A percentile compares a stretch with the other conserved stretches of the same genome.
Evolutionary conservation across 2,329 filamentous ascomycete genomes (phyloP).

Genomic region (Scedosporium minutisporum): DNA sequence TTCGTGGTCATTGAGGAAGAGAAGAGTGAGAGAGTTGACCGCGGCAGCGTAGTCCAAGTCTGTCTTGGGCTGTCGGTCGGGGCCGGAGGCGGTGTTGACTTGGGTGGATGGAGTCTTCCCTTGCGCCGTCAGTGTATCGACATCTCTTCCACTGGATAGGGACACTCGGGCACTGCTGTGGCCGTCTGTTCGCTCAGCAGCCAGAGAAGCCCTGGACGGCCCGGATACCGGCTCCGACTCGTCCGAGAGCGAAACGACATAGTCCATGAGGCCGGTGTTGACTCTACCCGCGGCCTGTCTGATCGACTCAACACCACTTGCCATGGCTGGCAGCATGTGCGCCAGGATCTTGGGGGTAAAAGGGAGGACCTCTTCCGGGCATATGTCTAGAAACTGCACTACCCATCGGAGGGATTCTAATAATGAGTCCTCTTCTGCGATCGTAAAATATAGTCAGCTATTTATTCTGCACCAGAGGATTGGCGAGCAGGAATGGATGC

Average conservation of each 20-base stretch:
- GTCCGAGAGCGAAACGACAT: slow-evolving; percentile 83
- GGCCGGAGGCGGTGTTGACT: slow-evolving; percentile 13
- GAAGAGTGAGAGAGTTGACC: slow-evolving; percentile 81
- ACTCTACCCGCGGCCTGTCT: slow-evolving; percentile 80
- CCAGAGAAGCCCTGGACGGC: slow-evolving; percentile 27
- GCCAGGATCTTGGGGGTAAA: slow-evolving; percentile 90
- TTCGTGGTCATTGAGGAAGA: slow-evolving; percentile 95
- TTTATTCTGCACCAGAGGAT: too few species aligned
- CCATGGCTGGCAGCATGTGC: slow-evolving; percentile 87
- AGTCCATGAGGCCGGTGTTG: slow-evolving; percentile 84
- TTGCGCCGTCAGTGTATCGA: slow-evolving; percentile 42
- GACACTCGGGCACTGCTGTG: slow-evolving; percentile 41
- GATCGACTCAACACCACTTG: slow-evolving; percentile 81
- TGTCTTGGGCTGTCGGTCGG: slow-evolving; percentile 34
- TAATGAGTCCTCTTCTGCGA: slow-evolving; percentile 76
- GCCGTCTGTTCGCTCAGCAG: slow-evolving; percentile 35
- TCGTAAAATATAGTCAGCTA: slow-evolving; percentile 11
- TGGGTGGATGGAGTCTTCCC: slow-evolving; percentile 37
- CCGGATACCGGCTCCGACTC: slow-evolving; percentile 37
- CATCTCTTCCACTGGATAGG: slow-evolving; percentile 42
- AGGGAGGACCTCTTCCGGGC: slow-evolving; percentile 87
- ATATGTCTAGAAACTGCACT: slow-evolving; percentile 92
- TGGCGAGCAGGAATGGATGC: slow-evolving; percentile 8
- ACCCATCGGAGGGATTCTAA: slow-evolving; percentile 91
- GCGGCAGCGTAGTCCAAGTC: slow-evolving; percentile 95